A percentile compares a stretch with the other conserved stretches of the same genome.
phyloP scores from a whole-genome alignment of 345 rosid species.

The Noccaea bulbosa region DNA sequence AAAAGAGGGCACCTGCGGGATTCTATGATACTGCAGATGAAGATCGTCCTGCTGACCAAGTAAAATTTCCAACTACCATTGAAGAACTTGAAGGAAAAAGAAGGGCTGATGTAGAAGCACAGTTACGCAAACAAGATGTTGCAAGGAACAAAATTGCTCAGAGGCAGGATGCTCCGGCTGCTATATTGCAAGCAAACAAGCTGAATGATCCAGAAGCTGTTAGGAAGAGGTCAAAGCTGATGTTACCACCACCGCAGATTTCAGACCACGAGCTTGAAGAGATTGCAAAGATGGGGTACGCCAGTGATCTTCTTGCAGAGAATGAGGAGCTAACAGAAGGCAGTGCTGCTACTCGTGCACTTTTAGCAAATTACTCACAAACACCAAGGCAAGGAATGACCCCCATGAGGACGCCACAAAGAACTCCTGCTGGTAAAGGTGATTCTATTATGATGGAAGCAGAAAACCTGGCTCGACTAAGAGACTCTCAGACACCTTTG shows the following conservation, averaged over 20 bases:
- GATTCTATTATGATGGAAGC: slow-evolving; percentile 99
- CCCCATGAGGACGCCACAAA: slow-evolving; percentile 88
- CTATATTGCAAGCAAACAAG: slow-evolving; percentile 96
- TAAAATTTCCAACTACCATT: slow-evolving; percentile 84
- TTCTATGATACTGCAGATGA: slow-evolving; percentile 89
- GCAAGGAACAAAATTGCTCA: slow-evolving; percentile 88
- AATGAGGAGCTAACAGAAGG: slow-evolving; percentile 90
- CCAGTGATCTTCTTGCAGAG: slow-evolving; percentile 82
- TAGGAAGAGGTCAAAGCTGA: slow-evolving; percentile 91
- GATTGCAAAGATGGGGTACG: slow-evolving; percentile 99
- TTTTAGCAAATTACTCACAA: slow-evolving; percentile 87
- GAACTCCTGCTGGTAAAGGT: slow-evolving; percentile 97
- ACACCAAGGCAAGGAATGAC: slow-evolving; percentile 91
- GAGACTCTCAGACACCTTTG: slow-evolving; percentile 98
- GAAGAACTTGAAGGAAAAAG: slow-evolving; percentile 96
- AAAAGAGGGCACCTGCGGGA: slow-evolving; percentile 95
- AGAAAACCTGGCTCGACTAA: slow-evolving; percentile 89
- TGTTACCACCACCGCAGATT: slow-evolving; percentile 99
- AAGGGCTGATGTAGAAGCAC: slow-evolving; percentile 87
- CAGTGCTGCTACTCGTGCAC: slow-evolving; percentile 92
- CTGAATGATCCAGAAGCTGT: slow-evolving; percentile 96
- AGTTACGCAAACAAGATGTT: slow-evolving; percentile 81
- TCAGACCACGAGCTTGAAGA: slow-evolving; percentile 94
- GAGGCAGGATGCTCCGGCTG: slow-evolving; percentile 94
- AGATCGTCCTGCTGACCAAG: slow-evolving; percentile 80